Evolutionary conservation across 192 early-diverging fungal genomes (phyloP).

Genomic region (Funneliformis geosporum): DNA sequence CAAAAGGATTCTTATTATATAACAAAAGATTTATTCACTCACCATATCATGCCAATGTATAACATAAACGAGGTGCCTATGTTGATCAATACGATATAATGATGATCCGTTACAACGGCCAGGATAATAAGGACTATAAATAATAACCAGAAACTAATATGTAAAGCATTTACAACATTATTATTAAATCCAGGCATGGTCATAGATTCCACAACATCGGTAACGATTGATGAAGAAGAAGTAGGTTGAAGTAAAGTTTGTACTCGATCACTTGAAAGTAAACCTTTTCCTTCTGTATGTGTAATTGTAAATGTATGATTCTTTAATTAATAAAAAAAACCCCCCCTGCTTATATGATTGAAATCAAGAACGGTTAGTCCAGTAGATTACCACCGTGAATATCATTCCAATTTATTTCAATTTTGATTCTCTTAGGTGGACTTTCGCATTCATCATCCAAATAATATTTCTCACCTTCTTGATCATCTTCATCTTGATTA

Average conservation of each 20-base stretch:
- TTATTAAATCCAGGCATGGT: slow-evolving; percentile 25
- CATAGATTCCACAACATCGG: slow-evolving; percentile 28
- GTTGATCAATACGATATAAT: neutral
- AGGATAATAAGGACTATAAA: neutral
- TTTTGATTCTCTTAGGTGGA: slow-evolving; percentile 11
- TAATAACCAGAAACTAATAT: slow-evolving; percentile 17
- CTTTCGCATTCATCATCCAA: neutral
- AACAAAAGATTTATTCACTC: neutral
- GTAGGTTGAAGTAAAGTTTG: slow-evolving; percentile 26
- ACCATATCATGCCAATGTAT: slow-evolving; percentile 10
- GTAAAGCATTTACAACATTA: slow-evolving; percentile 15
- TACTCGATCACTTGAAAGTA: neutral
- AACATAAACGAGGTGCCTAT: neutral
- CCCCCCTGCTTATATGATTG: neutral
- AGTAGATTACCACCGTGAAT: neutral
- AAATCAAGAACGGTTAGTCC: neutral
- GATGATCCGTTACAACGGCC: neutral
- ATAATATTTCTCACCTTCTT: neutral
- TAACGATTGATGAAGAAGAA: slow-evolving; percentile 4
- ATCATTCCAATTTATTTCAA: slow-evolving; percentile 1
- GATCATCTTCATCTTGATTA: neutral
- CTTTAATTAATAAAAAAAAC: neutral
- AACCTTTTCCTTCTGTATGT: neutral
- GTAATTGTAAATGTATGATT: too few species aligned
- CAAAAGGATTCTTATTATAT: neutral